Evolutionary conservation across 2,329 filamentous ascomycete species (phyloP).

Genomic region (Thielaviopsis cerberus): DNA sequence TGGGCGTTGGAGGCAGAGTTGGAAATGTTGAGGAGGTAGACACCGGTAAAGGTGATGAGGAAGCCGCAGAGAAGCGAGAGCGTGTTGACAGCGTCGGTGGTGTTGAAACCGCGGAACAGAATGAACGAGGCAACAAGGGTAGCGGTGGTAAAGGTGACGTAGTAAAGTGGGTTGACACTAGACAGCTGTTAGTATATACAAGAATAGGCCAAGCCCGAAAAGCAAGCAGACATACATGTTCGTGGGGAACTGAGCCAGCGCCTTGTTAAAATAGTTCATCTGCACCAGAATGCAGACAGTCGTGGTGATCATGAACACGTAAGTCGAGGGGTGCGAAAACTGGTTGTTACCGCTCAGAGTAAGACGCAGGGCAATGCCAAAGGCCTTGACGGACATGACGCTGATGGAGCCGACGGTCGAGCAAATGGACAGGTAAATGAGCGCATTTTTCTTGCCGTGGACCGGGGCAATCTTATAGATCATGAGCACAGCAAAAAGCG

Average conservation of each 20-base stretch:
- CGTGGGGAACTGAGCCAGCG: slow-evolving; percentile 85
- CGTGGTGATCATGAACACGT: slow-evolving; percentile 90
- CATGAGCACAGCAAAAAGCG: slow-evolving; percentile 76
- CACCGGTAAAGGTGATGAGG: slow-evolving; percentile 82
- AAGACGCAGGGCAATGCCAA: slow-evolving; percentile 91
- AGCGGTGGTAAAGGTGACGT: slow-evolving; percentile 90
- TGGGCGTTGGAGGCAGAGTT: slow-evolving; percentile 73
- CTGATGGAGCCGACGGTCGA: slow-evolving; percentile 92
- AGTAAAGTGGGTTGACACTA: slow-evolving; percentile 90
- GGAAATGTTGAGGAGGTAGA: slow-evolving; percentile 92
- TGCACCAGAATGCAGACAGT: slow-evolving; percentile 88
- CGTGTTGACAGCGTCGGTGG: slow-evolving; percentile 75
- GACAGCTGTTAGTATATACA: background rate
- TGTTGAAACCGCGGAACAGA: slow-evolving; percentile 91
- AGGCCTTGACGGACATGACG: slow-evolving; percentile 98
- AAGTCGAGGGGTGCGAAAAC: slow-evolving; percentile 85
- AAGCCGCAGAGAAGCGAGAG: slow-evolving; percentile 85
- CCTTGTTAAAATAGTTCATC: slow-evolving; percentile 99
- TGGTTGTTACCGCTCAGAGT: slow-evolving; percentile 88
- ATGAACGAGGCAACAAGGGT: slow-evolving; percentile 91
- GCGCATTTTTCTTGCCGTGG: slow-evolving; percentile 85
- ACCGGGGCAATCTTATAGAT: slow-evolving; percentile 84
- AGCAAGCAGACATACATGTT: slow-evolving; percentile 54
- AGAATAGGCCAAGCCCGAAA: background rate
- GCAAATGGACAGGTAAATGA: slow-evolving; percentile 95